phyloP scores from a whole-genome alignment of 2,329 filamentous ascomycete species.

The Celoporthe dispersa region DNA sequence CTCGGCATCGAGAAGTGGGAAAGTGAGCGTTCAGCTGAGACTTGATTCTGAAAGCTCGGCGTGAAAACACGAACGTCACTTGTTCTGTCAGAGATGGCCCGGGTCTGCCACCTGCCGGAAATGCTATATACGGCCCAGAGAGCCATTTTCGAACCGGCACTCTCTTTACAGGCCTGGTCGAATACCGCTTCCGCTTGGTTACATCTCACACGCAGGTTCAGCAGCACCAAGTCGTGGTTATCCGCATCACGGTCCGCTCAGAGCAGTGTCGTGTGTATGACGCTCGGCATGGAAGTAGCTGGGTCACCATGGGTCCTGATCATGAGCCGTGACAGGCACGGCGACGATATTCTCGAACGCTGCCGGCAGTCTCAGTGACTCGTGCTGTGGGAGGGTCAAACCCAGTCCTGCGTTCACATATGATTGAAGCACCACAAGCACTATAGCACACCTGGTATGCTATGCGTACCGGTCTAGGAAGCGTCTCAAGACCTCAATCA shows the following conservation, averaged over 20 bases:
- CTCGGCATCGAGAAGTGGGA: background rate
- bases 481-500: slow-evolving; percentile 2
- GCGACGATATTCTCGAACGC: background rate
- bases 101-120: too few relatives aligned
- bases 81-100: background rate
- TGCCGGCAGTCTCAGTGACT: background rate
- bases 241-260: background rate
- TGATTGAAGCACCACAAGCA: background rate
- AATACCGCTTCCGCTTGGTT: background rate
- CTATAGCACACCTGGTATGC: background rate
- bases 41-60: background rate
- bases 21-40: background rate
- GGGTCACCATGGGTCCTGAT: background rate
- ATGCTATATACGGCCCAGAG: background rate
- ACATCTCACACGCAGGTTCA: background rate
- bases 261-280: background rate
- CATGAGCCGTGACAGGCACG: background rate
- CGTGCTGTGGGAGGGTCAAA: background rate
- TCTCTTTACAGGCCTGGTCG: background rate
- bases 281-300: background rate
- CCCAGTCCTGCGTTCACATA: background rate
- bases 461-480: background rate
- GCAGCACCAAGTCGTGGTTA: background rate
- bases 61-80: background rate
- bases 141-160: background rate